phyloP scores from a whole-genome alignment of 176 grass and related monocot genomes.

The Musa itinerans region DNA sequence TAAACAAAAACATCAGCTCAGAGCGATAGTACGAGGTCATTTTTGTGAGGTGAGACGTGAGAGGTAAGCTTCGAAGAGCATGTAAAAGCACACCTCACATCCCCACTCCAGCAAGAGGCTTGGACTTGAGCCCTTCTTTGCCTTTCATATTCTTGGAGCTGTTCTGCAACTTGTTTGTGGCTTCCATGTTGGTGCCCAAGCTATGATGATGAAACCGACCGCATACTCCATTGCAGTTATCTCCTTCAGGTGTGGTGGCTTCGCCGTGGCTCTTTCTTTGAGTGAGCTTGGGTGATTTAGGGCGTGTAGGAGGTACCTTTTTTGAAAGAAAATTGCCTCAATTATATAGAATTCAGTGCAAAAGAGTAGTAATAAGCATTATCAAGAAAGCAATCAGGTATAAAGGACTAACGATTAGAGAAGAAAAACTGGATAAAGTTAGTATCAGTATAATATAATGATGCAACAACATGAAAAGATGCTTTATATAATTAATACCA shows the following conservation, averaged over 20 bases:
- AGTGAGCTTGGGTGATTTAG: constrained; percentile 38
- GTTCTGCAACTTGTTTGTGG: background rate
- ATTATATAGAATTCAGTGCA: background rate
- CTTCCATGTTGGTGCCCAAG: background rate
- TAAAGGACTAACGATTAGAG: background rate
- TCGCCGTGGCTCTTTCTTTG: constrained; percentile 26
- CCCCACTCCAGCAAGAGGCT: background rate
- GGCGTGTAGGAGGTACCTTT: constrained; percentile 36
- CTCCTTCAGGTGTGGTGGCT: constrained; percentile 1
- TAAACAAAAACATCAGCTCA: background rate
- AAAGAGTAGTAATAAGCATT: background rate
- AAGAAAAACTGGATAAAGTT: too few relatives aligned
- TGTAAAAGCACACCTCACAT: background rate
- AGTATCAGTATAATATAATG: too few relatives aligned
- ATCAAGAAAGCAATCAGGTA: background rate
- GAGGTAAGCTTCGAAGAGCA: background rate
- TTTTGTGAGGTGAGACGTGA: constrained; percentile 1
- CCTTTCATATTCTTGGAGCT: constrained; percentile 4
- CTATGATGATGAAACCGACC: constrained; percentile 16
- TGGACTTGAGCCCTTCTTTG: background rate
- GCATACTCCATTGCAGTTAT: constrained; percentile 1
- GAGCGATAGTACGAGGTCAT: background rate
- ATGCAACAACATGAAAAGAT: too few relatives aligned
- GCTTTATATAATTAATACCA: too few relatives aligned
- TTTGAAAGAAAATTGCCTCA: background rate